These are phyloP conservation scores for Haplosporangium gracile DNA, from an alignment of 192 early-diverging fungal species.

Conservation along the genomic window DNA sequence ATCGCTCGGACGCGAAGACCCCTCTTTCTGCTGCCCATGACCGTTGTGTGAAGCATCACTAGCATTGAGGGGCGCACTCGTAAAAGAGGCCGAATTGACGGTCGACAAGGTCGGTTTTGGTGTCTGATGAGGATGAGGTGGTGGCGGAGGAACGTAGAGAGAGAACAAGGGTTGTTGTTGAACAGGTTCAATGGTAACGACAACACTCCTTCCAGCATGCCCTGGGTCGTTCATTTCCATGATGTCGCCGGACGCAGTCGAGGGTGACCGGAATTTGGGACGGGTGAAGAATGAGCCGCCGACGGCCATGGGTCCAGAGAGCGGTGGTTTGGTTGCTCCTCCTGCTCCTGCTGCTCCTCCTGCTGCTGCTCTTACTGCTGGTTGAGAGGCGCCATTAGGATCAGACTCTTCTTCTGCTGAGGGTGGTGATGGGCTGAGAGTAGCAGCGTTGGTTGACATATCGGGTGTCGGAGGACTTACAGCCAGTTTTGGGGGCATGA, in stretches of 20 bases:
- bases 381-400: background rate
- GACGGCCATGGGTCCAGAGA: constrained; percentile 13
- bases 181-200: constrained; percentile 45
- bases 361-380: background rate
- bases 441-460: constrained; percentile 2
- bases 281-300: constrained; percentile 45
- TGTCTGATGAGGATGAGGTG: background rate
- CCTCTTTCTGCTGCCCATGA: background rate
- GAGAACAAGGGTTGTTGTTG: constrained; percentile 47
- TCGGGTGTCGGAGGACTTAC: constrained; percentile 31
- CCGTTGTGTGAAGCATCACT: background rate
- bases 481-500: constrained; percentile 36
- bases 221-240: constrained; percentile 55
- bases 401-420: background rate
- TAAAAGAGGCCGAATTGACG: background rate
- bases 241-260: constrained; percentile 35
- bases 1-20: background rate
- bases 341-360: background rate
- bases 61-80: background rate
- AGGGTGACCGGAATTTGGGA: constrained; percentile 35
- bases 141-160: constrained; percentile 34
- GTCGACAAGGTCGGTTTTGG: constrained; percentile 4
- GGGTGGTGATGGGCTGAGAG: background rate
- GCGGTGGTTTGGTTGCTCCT: background rate
- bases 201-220: constrained; percentile 28